phyloP scores from a whole-genome alignment of 1,284 basidiomycete genomes.

The Boletus sp. region DNA sequence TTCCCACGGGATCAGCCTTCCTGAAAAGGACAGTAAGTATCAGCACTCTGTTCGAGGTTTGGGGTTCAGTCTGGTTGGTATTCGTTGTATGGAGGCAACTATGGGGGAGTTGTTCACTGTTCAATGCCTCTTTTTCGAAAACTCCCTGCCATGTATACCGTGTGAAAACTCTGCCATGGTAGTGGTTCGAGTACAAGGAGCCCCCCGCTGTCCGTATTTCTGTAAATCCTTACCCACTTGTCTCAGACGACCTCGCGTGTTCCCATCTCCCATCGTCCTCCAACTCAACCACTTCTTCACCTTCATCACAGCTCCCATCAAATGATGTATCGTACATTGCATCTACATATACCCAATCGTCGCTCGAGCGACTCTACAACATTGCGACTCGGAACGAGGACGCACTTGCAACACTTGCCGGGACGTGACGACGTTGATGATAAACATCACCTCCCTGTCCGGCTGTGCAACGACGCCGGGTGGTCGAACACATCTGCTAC shows the following conservation, averaged over 20 bases:
- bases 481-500: constrained; percentile 38
- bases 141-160: too few species aligned
- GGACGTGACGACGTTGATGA: constrained; percentile 31
- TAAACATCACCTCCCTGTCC: constrained; percentile 27
- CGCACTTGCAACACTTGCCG: constrained; percentile 26
- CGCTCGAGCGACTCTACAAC: constrained; percentile 24
- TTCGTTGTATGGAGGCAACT: too few species aligned
- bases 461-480: constrained; percentile 21
- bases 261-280: constrained; percentile 20
- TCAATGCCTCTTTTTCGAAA: too few species aligned
- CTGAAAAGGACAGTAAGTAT: too few species aligned
- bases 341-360: constrained; percentile 15
- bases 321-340: constrained; percentile 16
- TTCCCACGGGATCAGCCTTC: too few species aligned
- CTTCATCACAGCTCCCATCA: constrained; percentile 23
- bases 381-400: neutral
- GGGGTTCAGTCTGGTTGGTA: too few species aligned
- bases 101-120: too few species aligned
- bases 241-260: constrained; percentile 21
- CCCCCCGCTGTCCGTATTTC: too few species aligned
- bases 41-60: too few species aligned
- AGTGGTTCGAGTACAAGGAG: too few species aligned
- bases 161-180: too few species aligned
- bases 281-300: constrained; percentile 23
- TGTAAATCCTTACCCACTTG: too few species aligned